These are phyloP conservation scores for Coffea canephora DNA, from an alignment of 257 asterid species.

Conservation along the genomic window DNA sequence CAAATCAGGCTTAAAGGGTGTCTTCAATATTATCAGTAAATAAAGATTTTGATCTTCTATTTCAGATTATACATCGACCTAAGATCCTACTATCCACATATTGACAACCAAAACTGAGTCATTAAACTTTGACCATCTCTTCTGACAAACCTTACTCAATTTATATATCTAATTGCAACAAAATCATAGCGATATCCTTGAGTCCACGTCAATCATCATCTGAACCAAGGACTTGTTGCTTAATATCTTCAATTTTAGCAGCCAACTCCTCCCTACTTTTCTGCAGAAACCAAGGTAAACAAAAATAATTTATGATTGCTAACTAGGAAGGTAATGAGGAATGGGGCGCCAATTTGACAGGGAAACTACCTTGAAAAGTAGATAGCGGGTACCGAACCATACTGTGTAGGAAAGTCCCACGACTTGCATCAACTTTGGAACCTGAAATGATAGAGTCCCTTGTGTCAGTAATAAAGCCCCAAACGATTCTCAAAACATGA, in stretches of 20 bases:
- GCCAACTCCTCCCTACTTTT: conserved; percentile 59
- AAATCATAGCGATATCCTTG: neutral
- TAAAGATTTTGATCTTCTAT: neutral
- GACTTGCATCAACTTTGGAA: conserved; percentile 70
- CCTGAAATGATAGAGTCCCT: conserved; percentile 28
- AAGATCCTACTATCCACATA: conserved; percentile 15
- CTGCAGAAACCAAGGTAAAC: conserved; percentile 43
- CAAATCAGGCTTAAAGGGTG: neutral
- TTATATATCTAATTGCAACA: neutral
- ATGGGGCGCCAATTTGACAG: neutral
- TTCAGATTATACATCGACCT: neutral
- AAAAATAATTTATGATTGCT: neutral
- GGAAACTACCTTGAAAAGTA: conserved; percentile 63
- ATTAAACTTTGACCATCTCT: neutral
- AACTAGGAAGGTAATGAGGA: neutral
- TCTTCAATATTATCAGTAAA: neutral
- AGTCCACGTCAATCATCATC: conserved; percentile 26
- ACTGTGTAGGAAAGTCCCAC: conserved; percentile 74
- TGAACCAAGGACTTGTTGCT: conserved; percentile 60
- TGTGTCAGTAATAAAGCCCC: conserved; percentile 11
- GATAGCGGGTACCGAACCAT: conserved; percentile 76
- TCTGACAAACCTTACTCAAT: neutral
- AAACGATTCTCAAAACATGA: neutral
- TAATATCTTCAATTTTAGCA: conserved; percentile 54
- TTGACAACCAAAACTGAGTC: neutral